Evolutionary conservation across 2,329 filamentous ascomycete species (phyloP), one percentile per base, ranked within the genome.

Genomic region (Camptophora hylomeconis): DNA sequence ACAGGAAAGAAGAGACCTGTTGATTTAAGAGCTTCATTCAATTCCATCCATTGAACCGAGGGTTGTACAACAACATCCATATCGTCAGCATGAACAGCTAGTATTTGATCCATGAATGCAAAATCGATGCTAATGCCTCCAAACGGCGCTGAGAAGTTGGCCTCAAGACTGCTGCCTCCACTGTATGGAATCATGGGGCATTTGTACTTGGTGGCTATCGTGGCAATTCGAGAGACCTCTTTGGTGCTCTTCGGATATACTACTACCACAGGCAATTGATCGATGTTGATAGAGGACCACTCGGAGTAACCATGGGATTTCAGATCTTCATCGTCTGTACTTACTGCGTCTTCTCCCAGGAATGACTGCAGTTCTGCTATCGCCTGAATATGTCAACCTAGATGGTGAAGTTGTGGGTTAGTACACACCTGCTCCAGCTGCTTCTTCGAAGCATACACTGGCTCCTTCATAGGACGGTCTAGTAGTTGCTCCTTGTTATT

Each of bases 51-150:
- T n/a, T 79, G 77, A 7, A 94, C 76, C 5, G 80, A 80, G 3
- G 86, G 86, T 51, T 94, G 86, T 3, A 94, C 83, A 4, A 92
- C 80, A 27, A 93, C 67, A 45, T 94, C 86, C 80, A 93, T 83
- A 50, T 93, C 86, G 3, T 81, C 77, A 42, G 80, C 75, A 51
- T 92, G 79, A 32, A 93, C 64, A 30, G 75, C 64, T 17, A 94
- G 44, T 15, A 93, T 78, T 45, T 75, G 63, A 50, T 92, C 78
- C 86, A 94, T 94, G 46, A 72, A 72, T 1, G 73, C 71, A 51
- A 94, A 94, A 48, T 94, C 86, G 28, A 94, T 79, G 41, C 80
- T 87, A 48, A 94, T 71, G 8, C 86, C 86, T 8, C 84, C 84
- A 47, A 76, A 79, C 0, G 83, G 82, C 9, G 84, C 81, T 0